Conservation (phyloP, 2,329 filamentous ascomycete species). For the Fusarium agapanthi region DNA sequence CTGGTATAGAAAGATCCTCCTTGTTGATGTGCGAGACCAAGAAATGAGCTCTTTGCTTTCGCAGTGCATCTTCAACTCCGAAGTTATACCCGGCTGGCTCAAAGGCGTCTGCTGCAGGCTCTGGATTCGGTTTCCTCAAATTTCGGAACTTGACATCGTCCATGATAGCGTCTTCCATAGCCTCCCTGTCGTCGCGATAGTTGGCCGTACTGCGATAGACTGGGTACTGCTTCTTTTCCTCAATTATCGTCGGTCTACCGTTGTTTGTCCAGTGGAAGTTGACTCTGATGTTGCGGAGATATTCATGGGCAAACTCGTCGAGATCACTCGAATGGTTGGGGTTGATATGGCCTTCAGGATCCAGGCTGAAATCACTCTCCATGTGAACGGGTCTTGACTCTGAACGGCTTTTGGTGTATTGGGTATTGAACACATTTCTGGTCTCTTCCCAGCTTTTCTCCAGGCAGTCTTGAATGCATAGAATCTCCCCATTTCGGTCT, state of each 20-base stretch:
- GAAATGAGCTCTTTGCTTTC: conserved; percentile 26
- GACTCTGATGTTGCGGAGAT: conserved; percentile 8
- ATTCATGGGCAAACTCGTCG: conserved; percentile 29
- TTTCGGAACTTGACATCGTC: background rate
- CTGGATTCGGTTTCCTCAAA: background rate
- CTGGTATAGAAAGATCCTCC: conserved; percentile 22
- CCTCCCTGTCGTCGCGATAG: background rate
- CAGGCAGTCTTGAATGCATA: conserved; percentile 9
- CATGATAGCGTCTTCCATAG: background rate
- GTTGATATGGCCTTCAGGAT: conserved; percentile 14
- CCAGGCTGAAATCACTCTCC: conserved; percentile 20
- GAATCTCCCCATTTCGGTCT: background rate
- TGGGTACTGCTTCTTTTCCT: background rate
- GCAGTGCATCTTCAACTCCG: conserved; percentile 5
- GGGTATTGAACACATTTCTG: conserved; percentile 13
- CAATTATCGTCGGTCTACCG: background rate
- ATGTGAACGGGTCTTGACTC: background rate
- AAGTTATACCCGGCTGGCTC: conserved; percentile 7
- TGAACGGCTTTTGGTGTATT: conserved; percentile 11
- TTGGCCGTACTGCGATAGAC: conserved; percentile 36
- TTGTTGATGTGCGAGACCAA: conserved; percentile 38
- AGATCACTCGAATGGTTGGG: conserved; percentile 26
- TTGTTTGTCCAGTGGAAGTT: background rate
- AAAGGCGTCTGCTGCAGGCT: background rate
- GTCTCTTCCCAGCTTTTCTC: conserved; percentile 12